phyloP scores from a whole-genome alignment of 2,329 filamentous ascomycete genomes.

The Apiospora koreana region DNA sequence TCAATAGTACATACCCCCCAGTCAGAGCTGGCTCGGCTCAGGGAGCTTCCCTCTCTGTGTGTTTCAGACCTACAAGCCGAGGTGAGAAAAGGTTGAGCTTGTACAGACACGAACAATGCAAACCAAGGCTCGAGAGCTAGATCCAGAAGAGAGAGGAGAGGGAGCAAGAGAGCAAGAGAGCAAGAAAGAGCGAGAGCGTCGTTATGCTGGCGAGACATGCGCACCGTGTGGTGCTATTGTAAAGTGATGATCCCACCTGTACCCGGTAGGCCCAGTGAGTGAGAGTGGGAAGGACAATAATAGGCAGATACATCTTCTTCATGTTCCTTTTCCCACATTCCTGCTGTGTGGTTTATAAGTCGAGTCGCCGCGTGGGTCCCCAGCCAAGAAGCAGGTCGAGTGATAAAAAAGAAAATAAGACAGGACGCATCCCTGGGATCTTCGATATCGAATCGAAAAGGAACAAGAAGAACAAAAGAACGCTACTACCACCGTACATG shows the following conservation, averaged over 20 bases:
- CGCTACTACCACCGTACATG: not conserved
- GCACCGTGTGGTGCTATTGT: not conserved
- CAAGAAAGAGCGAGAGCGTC: too few relatives aligned
- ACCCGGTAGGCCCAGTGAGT: not conserved
- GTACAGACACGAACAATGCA: not conserved
- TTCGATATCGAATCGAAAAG: conserved; percentile 8
- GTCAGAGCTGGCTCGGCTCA: not conserved
- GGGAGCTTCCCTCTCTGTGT: not conserved
- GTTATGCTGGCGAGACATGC: conserved; percentile 2
- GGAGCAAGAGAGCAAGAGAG: too few relatives aligned
- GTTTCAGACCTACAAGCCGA: not conserved
- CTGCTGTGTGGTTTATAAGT: not conserved
- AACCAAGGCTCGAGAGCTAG: not conserved
- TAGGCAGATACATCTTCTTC: not conserved
- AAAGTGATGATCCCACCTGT: not conserved
- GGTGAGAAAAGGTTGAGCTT: not conserved
- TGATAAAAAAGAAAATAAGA: conserved; percentile 7
- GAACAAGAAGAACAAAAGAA: not conserved
- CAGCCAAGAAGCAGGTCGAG: conserved; percentile 2
- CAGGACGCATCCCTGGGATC: not conserved
- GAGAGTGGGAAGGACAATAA: not conserved
- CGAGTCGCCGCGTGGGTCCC: conserved; percentile 5
- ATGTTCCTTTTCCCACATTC: not conserved
- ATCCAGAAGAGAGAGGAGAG: not conserved
- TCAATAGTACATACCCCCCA: not conserved